These are phyloP conservation scores for Apophysomyces trapeziformis DNA, from an alignment of 371 early-diverging fungal species.

Conservation along the genomic window DNA sequence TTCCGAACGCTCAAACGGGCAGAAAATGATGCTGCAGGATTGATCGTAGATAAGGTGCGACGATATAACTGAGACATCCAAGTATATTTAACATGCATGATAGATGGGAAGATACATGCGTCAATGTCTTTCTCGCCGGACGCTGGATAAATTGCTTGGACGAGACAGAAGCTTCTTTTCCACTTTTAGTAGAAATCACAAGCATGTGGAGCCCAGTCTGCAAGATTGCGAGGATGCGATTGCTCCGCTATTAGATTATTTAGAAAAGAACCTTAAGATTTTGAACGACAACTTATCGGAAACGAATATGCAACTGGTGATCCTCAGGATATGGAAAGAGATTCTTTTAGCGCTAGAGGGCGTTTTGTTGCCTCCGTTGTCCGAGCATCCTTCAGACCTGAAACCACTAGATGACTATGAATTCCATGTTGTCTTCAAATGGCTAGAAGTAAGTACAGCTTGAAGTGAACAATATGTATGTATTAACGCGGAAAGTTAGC, in stretches of 20 bases:
- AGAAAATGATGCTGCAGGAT: conserved; percentile 62
- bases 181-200: conserved; percentile 22
- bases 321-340: conserved; percentile 81
- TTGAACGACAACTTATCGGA: conserved; percentile 71
- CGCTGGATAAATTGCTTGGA: conserved; percentile 25
- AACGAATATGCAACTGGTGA: conserved; percentile 71
- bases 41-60: conserved; percentile 63
- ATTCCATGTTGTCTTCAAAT: conserved; percentile 67
- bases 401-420: conserved; percentile 65
- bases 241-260: conserved; percentile 72
- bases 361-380: conserved; percentile 79
- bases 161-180: conserved; percentile 24
- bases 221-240: conserved; percentile 73
- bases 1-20: conserved; percentile 69
- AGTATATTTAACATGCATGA: neutral
- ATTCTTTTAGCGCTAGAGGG: conserved; percentile 67
- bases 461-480: neutral
- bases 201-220: conserved; percentile 34
- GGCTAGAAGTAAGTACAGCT: conserved; percentile 49
- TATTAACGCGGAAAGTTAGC: conserved; percentile 31
- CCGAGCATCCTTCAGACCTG: conserved; percentile 53
- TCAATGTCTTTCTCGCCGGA: conserved; percentile 47
- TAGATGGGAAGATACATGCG: conserved; percentile 55
- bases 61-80: neutral
- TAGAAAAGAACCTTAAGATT: conserved; percentile 77